phyloP scores from a whole-genome alignment of 805 yeast species.

The Torulaspora franciscae region DNA sequence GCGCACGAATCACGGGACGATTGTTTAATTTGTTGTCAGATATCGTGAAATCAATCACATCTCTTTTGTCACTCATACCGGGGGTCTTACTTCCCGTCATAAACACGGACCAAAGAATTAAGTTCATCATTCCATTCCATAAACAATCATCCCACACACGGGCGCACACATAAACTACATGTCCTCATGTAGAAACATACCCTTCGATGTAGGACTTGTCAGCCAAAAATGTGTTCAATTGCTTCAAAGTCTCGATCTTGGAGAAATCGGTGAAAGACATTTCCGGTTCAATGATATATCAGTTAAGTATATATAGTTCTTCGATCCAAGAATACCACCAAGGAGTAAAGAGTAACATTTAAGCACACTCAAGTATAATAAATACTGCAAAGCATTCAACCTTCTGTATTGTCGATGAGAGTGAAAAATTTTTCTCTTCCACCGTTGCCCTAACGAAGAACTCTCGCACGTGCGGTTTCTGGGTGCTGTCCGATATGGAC shows the following conservation, averaged over 20 bases:
- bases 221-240: constrained; percentile 81
- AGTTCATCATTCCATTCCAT: constrained; percentile 52
- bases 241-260: constrained; percentile 63
- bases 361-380: not conserved
- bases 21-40: constrained; percentile 28
- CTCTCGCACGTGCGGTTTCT: constrained; percentile 6
- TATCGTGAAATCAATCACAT: constrained; percentile 38
- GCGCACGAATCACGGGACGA: not conserved
- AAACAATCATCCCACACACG: not conserved
- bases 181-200: constrained; percentile 49
- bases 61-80: constrained; percentile 80
- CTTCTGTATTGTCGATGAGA: not conserved
- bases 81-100: constrained; percentile 96
- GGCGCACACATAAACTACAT: not conserved
- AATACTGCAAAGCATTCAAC: not conserved
- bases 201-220: constrained; percentile 94
- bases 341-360: not conserved
- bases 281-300: constrained; percentile 11
- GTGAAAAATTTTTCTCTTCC: constrained; percentile 5
- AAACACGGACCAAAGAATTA: constrained; percentile 85
- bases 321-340: not conserved
- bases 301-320: constrained; percentile 5
- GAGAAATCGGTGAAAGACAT: constrained; percentile 83
- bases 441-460: constrained; percentile 3
- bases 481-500: constrained; percentile 1